Base-by-base conservation (phyloP, 768 basidiomycete genomes). In the Butyriboletus loyo region DNA sequence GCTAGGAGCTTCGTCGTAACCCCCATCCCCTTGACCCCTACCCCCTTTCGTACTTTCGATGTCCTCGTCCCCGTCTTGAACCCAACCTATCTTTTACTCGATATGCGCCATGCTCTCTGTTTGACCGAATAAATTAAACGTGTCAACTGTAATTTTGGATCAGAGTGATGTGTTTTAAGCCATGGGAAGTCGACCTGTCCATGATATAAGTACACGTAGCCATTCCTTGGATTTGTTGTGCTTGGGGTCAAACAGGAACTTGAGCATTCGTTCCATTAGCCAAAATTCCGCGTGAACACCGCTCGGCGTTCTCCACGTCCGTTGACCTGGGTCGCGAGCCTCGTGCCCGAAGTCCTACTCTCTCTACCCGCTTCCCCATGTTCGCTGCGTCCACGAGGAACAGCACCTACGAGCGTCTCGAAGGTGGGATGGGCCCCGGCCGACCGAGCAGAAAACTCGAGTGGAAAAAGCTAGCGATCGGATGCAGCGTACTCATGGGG, bases 381-480 rank as follows among this genome's bases (percentile, higher is more conserved):
- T 53, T 60, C 36, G 21, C 60, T 31, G 53, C 55, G 14, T 69
- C 72, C 8, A 72, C 80, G 9, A 69, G 75, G 34, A 76, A 63
- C 55, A 70, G 66, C 59, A 73, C 76, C 64, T 85, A 83, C 64
- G 83, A 84, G 51, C 78, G 82, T 27, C 76, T 85, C 35, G 84
- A 85, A 62, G 76, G 78, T 34, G 84, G 84, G 15, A 74, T 81
- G 68, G 83, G 84, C 5, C 78, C 81, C 1, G 66, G 69, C 37
- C 68, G 78, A 21, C 54, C 56, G 22, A 54, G 65, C 45, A 73
- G 55, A 57, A 71, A 59, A 39, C 65, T 75, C 39, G 67, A 66
- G 19, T 89, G 87, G 87, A 88, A 82, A 67, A 86, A 81, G 71
- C 77, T 88, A 50, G 81, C 78, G 4, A 65, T 88, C 7, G 85